Base-by-base conservation (phyloP, 2,329 filamentous ascomycete species). In the Epicoccum nigrum region DNA sequence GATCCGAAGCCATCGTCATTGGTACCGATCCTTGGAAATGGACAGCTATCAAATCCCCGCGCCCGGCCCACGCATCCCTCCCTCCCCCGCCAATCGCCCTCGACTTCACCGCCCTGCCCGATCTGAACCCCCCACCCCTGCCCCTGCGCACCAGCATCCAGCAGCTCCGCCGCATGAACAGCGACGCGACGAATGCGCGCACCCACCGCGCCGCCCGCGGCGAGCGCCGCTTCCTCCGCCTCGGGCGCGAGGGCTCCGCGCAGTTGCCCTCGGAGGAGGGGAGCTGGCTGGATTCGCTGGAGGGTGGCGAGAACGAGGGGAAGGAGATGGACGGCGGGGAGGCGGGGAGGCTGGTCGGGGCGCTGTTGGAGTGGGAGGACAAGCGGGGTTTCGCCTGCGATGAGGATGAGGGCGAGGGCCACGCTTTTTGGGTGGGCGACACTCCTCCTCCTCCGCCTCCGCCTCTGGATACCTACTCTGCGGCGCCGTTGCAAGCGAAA, bases 101-200 rank as follows among this genome's bases (percentile, higher is more conserved):
- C 15, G 59, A 68, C 51, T 64, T 69, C 37, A 38, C 49, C 3
- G 44, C 52, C 33, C 55, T 69, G 34, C 68, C 67, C 0, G 58
- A 46, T 1, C 60, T 71, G 1, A 20, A 35, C 0, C 55, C 55
- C 2, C 65, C 63, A 7, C 72, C 75, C 2, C 67, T 70, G 1
- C 68, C 70, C 11, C 59, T 78, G 4, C 69, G 74, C 12, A 67
- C 69, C 25, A 74, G 72, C 7, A 73, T 76, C 33, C 66, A 67
- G 51, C 70, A 70, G 15, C 64, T 78, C 3, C 63, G 76, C 5
- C 67, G 75, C 16, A 77, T 77, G 75, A 77, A 78, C 56, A 74
- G 70, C 20, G 75, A 77, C 44, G 68, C 71, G 2, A 44, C 42
- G 6, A 51, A 57, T 16, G 55, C 57, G 4, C 53, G 54, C 19